Conservation (phyloP, 1,284 basidiomycete genomes). For the Rhodotorula sp. region DNA sequence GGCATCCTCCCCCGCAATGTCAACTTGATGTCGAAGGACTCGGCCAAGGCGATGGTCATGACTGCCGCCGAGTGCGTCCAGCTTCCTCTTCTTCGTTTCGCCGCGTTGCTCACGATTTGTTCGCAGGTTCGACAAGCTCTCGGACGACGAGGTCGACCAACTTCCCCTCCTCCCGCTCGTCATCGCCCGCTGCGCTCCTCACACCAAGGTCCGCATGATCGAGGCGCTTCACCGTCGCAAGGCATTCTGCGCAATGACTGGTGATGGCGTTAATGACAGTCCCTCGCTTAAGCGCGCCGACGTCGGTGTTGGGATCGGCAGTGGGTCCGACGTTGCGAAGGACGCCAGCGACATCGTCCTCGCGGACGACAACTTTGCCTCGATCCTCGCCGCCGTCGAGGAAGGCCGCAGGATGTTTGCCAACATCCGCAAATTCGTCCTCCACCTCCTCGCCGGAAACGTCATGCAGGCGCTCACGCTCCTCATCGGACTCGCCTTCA, state of each 20-base stretch:
- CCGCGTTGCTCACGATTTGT: constrained; percentile 50
- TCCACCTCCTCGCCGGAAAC: constrained; percentile 55
- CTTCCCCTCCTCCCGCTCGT: constrained; percentile 59
- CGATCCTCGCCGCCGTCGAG: constrained; percentile 64
- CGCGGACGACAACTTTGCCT: constrained; percentile 70
- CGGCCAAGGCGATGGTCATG: constrained; percentile 37
- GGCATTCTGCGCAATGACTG: constrained; percentile 42
- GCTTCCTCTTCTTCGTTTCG: neutral
- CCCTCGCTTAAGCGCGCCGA: constrained; percentile 60
- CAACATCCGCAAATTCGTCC: constrained; percentile 48
- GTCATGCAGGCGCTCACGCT: constrained; percentile 57
- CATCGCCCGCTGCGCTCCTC: constrained; percentile 58
- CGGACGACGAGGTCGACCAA: constrained; percentile 61
- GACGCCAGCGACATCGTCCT: constrained; percentile 62
- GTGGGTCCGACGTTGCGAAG: constrained; percentile 68
- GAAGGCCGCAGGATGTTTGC: constrained; percentile 59
- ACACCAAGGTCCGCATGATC: constrained; percentile 57
- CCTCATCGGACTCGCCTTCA: constrained; percentile 65
- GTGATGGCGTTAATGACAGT: constrained; percentile 56
- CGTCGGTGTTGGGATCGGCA: constrained; percentile 63
- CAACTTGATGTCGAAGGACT: constrained; percentile 29
- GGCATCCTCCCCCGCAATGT: constrained; percentile 56
- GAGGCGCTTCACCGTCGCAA: constrained; percentile 58
- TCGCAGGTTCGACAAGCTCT: constrained; percentile 62
- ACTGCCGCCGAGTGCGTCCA: constrained; percentile 30